A percentile compares a stretch with the other conserved stretches of the same genome.
These are phyloP conservation scores for Myriosclerotinia duriaeana DNA, from an alignment of 2,329 filamentous ascomycete species.

Conservation along the genomic window DNA sequence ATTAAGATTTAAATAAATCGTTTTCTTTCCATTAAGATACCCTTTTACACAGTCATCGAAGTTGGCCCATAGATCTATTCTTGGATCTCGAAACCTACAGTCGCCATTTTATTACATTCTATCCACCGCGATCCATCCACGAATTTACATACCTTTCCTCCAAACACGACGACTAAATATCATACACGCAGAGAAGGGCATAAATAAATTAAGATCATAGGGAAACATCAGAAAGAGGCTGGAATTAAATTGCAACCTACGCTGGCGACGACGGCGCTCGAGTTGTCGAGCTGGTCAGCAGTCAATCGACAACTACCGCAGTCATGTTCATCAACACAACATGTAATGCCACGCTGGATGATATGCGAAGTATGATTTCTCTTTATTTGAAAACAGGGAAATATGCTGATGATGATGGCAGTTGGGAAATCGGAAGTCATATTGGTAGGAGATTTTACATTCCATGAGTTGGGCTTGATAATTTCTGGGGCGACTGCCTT, in stretches of 20 bases:
- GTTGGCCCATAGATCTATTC: not conserved
- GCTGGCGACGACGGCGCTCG: slow-evolving; percentile 17
- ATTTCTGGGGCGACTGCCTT: slow-evolving; percentile 51
- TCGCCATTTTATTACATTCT: slow-evolving; percentile 8
- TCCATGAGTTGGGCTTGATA: slow-evolving; percentile 55
- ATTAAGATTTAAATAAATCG: slow-evolving; percentile 1
- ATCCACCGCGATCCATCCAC: not conserved
- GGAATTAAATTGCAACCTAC: not conserved
- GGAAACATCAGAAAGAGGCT: not conserved
- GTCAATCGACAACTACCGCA: slow-evolving; percentile 16
- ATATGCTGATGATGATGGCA: slow-evolving; percentile 33
- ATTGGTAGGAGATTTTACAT: slow-evolving; percentile 51
- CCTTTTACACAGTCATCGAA: slow-evolving; percentile 3
- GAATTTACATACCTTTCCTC: not conserved
- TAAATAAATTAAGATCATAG: not conserved
- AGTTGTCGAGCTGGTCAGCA: slow-evolving; percentile 19
- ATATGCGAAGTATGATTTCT: slow-evolving; percentile 40
- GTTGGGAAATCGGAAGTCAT: slow-evolving; percentile 46
- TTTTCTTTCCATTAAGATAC: slow-evolving; percentile 12
- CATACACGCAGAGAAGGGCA: not conserved
- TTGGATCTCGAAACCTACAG: not conserved
- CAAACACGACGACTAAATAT: not conserved
- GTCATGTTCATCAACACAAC: slow-evolving; percentile 29
- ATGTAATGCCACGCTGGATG: slow-evolving; percentile 42
- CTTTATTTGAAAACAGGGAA: slow-evolving; percentile 4